These are phyloP conservation scores for Asterella californica DNA, from an alignment of 225 moss, liverwort and hornwort genomes.

Conservation along the genomic window DNA sequence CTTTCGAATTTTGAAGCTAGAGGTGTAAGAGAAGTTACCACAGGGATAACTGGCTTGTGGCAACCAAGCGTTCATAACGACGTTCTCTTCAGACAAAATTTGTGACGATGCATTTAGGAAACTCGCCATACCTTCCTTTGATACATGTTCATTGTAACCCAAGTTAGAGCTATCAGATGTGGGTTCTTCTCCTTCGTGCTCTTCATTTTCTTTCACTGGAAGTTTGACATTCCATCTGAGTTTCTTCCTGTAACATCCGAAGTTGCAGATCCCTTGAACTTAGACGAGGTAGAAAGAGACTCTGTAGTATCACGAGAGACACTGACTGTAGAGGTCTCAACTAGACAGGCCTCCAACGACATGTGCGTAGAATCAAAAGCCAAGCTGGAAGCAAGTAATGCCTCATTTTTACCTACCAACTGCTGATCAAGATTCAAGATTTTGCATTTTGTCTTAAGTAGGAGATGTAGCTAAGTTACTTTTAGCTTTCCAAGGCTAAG, in stretches of 20 bases:
- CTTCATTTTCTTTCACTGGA: constrained; percentile 19
- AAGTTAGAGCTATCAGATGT: not conserved
- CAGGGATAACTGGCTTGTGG: too few species aligned
- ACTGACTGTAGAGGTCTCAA: not conserved
- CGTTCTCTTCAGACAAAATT: constrained; percentile 6
- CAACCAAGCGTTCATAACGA: too few species aligned
- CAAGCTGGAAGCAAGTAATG: not conserved
- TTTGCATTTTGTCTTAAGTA: too few species aligned
- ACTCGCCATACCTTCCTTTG: constrained; percentile 31
- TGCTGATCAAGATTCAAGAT: constrained; percentile 28
- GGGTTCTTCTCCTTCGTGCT: constrained; percentile 18
- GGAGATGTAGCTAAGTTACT: too few species aligned
- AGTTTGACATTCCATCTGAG: not conserved
- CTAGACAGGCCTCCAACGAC: not conserved
- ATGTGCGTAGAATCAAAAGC: not conserved
- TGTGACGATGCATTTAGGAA: constrained; percentile 28
- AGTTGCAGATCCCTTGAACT: not conserved
- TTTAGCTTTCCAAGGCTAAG: too few species aligned
- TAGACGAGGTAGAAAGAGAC: not conserved
- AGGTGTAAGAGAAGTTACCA: too few species aligned
- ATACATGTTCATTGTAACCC: constrained; percentile 4
- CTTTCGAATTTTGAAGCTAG: too few species aligned
- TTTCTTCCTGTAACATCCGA: not conserved
- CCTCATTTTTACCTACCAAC: constrained; percentile 14
- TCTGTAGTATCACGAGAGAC: too few species aligned